phyloP scores from a whole-genome alignment of 129 eudicot genomes.

The Smallanthus sonchifolius region DNA sequence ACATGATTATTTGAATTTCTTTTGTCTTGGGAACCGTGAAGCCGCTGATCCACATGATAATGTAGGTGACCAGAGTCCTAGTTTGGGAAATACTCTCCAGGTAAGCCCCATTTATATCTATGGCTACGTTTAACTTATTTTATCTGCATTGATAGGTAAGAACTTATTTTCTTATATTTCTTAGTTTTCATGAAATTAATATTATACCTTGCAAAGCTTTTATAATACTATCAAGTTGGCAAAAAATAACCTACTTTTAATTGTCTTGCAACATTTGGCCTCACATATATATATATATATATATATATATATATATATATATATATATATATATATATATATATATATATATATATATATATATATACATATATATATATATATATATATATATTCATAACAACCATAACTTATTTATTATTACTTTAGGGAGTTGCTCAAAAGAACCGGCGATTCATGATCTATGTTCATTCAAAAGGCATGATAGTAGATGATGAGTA shows the following conservation, averaged over 20 bases:
- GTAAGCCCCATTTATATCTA: slow-evolving; percentile 29
- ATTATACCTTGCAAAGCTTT: no score
- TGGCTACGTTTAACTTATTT: not conserved
- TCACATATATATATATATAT: no score
- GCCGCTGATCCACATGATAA: slow-evolving; percentile 28
- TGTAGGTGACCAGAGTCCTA: slow-evolving; percentile 25
- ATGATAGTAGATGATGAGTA: slow-evolving; percentile 98
- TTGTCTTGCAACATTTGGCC: not conserved
- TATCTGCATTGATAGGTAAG: not conserved
- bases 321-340: no score
- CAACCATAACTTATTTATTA: not conserved
- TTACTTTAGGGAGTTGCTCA: slow-evolving; percentile 61
- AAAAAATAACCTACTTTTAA: not conserved
- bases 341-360: no score
- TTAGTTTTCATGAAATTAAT: no score
- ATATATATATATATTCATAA: slow-evolving; percentile 3
- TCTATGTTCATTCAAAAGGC: slow-evolving; percentile 92
- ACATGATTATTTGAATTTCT: slow-evolving; percentile 90
- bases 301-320: no score
- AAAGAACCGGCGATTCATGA: slow-evolving; percentile 88
- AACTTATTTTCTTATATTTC: not conserved
- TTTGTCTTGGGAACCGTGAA: slow-evolving; percentile 94
- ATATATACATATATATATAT: no score
- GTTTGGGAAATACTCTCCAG: slow-evolving; percentile 66
- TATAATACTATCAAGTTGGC: not conserved